Base-by-base conservation (phyloP, 2,329 filamentous ascomycete genomes). In the Chaetomiaceae sp. region DNA sequence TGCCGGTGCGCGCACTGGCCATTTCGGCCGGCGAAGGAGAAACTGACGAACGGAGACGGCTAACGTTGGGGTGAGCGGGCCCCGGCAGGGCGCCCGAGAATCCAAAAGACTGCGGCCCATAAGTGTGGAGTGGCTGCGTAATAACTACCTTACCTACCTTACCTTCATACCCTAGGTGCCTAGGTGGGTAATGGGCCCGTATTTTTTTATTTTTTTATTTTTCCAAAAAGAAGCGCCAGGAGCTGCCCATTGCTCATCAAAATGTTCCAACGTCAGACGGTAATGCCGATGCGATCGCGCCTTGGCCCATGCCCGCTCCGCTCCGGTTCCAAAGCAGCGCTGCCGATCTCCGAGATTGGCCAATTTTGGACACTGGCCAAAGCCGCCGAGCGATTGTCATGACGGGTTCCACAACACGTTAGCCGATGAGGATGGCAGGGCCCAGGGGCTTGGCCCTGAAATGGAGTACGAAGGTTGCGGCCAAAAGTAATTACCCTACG, bases 321-420 rank as follows among this genome's bases (percentile, higher is more conserved):
- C 27, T 30, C 47, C 29, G n/a, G 7, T 21, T 30, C 27, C 14
- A 16, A 47, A 16, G 13, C 25, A 13, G 36, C 16, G 42, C 27
- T 47, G 52, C 52, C 41, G 30, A 47, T 54, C 40, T 50, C 46
- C 34, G 52, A 50, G 23, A 54, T 54, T 54, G 45, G 45, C 45
- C 45, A 53, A 53, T 53, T 29, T 48, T 48, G 40, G 21, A 20
- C 21, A 8, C 16, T 44, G n/a, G 10, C 23, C 16, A 23, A 9
- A 16, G 21, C 9, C 37, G 32, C 25, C 32, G 38, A 18, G 40
- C 46, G 36, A 34, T 36, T 29, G 34, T 21, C 27, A 33, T 37
- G 21, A 23, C 14, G 5, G 33, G n/a, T 34, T 37, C 43, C 43
- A 36, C 43, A 45, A n/a, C n/a, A n/a, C n/a, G n/a, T n/a, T 34